These are phyloP conservation scores for Tetrahymena thermophila DNA, from an alignment of 73 alveolate genomes.

Conservation along the genomic window DNA sequence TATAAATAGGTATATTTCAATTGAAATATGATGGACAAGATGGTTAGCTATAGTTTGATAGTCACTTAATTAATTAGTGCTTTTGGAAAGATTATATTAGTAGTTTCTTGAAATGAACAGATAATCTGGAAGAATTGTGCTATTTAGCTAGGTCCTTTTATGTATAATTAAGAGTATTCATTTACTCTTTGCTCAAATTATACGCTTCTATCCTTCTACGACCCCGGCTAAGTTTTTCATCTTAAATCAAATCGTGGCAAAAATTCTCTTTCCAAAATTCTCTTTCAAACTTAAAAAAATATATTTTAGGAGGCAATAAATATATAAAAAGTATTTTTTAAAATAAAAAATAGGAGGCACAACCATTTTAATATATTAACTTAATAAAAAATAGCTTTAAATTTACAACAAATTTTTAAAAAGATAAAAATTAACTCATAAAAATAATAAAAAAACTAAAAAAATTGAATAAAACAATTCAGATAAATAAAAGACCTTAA, in stretches of 20 bases:
- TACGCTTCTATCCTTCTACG: conserved; percentile 4
- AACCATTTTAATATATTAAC: background rate
- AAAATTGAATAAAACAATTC: background rate
- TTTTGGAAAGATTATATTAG: background rate
- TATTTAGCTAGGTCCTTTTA: background rate
- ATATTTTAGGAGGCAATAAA: background rate
- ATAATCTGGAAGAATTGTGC: background rate
- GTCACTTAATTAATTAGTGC: background rate
- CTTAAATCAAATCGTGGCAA: background rate
- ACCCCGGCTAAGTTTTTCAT: conserved; percentile 2
- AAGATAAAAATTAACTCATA: background rate
- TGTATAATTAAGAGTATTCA: background rate
- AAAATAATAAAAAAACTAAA: background rate
- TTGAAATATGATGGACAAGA: background rate
- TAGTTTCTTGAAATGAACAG: background rate
- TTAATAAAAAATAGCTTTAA: background rate
- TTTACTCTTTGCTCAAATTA: background rate
- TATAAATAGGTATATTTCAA: background rate
- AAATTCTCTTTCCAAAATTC: background rate
- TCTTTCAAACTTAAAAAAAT: background rate
- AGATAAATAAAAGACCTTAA: background rate
- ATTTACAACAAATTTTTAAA: background rate
- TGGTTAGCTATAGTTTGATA: background rate
- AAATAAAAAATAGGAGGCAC: background rate
- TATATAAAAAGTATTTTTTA: background rate